phyloP scores from a whole-genome alignment of 2,329 filamentous ascomycete species.

The Clarireedia sp. region DNA sequence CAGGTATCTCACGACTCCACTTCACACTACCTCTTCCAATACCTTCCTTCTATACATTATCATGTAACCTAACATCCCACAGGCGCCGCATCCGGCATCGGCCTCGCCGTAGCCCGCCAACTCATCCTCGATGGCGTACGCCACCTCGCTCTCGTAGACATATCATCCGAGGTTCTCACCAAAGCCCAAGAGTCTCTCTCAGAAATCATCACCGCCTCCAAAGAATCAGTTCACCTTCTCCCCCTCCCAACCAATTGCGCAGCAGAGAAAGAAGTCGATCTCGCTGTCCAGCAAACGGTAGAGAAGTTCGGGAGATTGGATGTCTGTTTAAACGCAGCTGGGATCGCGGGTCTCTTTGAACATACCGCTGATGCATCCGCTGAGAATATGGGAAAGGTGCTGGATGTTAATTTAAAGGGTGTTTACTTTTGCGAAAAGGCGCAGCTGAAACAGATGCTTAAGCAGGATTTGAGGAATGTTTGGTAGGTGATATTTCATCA shows the following conservation, averaged over 20 bases:
- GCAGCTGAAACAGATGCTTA: constrained; percentile 26
- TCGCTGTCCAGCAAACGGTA: constrained; percentile 30
- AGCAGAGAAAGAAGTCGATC: constrained; percentile 15
- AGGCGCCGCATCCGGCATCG: constrained; percentile 22
- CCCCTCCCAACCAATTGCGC: constrained; percentile 12
- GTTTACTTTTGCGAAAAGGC: constrained; percentile 32
- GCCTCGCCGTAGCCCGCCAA: constrained; percentile 16
- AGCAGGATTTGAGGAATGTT: constrained; percentile 18
- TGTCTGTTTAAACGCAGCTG: constrained; percentile 46
- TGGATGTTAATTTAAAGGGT: constrained; percentile 32
- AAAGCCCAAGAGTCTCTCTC: not conserved
- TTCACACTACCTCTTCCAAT: not conserved
- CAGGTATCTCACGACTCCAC: constrained; percentile 11
- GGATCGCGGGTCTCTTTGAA: constrained; percentile 11
- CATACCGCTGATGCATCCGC: constrained; percentile 20
- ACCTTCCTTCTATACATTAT: not conserved
- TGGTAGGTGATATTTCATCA: constrained; percentile 10
- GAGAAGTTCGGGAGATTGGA: constrained; percentile 44
- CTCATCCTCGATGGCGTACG: constrained; percentile 16
- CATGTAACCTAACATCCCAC: not conserved
- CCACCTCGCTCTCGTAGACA: constrained; percentile 17
- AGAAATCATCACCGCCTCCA: not conserved
- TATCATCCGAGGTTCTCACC: constrained; percentile 5
- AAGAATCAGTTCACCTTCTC: constrained; percentile 3
- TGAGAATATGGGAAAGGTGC: constrained; percentile 22